These are phyloP conservation scores for Sclerotinia sclerotiorum DNA, from an alignment of 2,329 filamentous ascomycete genomes.

Conservation along the genomic window DNA sequence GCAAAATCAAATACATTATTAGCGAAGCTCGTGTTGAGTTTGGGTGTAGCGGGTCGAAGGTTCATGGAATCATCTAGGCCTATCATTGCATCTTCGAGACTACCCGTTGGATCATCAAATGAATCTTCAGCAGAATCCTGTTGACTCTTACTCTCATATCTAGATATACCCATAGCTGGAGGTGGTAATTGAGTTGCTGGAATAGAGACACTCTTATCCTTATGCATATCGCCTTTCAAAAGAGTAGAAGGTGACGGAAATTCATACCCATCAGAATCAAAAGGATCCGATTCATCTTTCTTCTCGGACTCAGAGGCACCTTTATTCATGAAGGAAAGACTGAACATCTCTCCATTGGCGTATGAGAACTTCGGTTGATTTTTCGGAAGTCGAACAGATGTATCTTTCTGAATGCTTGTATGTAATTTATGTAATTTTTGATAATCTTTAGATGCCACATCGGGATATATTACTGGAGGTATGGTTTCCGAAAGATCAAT, in stretches of 20 bases:
- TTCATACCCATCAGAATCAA: constrained; percentile 36
- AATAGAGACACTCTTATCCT: not conserved
- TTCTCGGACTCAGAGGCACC: not conserved
- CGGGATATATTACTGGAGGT: constrained; percentile 27
- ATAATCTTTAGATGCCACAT: constrained; percentile 34
- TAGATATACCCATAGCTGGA: constrained; percentile 10
- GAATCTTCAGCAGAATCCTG: not conserved
- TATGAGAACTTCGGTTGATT: constrained; percentile 36
- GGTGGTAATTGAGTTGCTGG: not conserved
- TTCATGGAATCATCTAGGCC: constrained; percentile 32
- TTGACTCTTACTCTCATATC: not conserved
- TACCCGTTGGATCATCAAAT: constrained; percentile 23
- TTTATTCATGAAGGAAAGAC: constrained; percentile 31
- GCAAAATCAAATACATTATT: constrained; percentile 35
- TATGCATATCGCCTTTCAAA: constrained; percentile 25
- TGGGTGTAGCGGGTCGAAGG: constrained; percentile 22
- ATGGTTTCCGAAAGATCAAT: constrained; percentile 35
- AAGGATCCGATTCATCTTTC: constrained; percentile 21
- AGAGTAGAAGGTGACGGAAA: constrained; percentile 43
- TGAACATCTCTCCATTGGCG: constrained; percentile 29
- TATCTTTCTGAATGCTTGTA: constrained; percentile 34
- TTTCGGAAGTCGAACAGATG: constrained; percentile 32
- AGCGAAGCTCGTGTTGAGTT: constrained; percentile 32
- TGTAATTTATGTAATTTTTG: constrained; percentile 40
- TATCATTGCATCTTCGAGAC: constrained; percentile 35